Evolutionary conservation across 2,329 filamentous ascomycete species (phyloP).

Genomic region (Trichocomaceae sp.): DNA sequence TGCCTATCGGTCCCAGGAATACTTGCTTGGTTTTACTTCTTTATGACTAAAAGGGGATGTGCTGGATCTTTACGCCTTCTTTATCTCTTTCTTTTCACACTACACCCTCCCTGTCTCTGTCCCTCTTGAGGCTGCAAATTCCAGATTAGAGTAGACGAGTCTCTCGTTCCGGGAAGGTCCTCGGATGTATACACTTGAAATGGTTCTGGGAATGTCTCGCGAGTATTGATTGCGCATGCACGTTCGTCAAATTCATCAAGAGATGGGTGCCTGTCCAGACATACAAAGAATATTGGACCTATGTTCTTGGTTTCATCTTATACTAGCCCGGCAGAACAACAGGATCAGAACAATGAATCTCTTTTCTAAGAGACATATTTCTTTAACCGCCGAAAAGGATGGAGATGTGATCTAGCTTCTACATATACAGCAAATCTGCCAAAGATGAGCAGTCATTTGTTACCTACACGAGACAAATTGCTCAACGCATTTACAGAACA

Average conservation of each 20-base stretch:
- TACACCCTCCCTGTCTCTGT: conserved; percentile 19
- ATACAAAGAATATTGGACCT: too few species aligned
- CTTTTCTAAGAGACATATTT: too few species aligned
- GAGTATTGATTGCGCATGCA: conserved; percentile 34
- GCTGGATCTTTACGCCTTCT: background rate
- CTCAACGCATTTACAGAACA: background rate
- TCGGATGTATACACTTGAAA: conserved; percentile 40
- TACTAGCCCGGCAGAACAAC: too few species aligned
- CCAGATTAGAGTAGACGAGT: conserved; percentile 34
- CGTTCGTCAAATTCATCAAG: too few species aligned
- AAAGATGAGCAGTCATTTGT: background rate
- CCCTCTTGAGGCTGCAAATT: conserved; percentile 35
- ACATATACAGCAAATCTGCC: too few species aligned
- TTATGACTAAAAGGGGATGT: too few species aligned
- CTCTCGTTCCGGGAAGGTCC: conserved; percentile 40
- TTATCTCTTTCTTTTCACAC: background rate
- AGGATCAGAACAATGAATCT: too few species aligned
- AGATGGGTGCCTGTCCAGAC: too few species aligned
- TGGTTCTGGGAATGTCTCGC: conserved; percentile 35
- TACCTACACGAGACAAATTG: background rate
- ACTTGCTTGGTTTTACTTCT: background rate
- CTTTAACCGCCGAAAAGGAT: too few species aligned
- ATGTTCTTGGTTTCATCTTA: too few species aligned
- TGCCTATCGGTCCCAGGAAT: background rate
- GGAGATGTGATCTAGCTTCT: too few species aligned